These are phyloP conservation scores for Blastomyces parvus DNA, from an alignment of 2,329 filamentous ascomycete genomes.

Conservation along the genomic window DNA sequence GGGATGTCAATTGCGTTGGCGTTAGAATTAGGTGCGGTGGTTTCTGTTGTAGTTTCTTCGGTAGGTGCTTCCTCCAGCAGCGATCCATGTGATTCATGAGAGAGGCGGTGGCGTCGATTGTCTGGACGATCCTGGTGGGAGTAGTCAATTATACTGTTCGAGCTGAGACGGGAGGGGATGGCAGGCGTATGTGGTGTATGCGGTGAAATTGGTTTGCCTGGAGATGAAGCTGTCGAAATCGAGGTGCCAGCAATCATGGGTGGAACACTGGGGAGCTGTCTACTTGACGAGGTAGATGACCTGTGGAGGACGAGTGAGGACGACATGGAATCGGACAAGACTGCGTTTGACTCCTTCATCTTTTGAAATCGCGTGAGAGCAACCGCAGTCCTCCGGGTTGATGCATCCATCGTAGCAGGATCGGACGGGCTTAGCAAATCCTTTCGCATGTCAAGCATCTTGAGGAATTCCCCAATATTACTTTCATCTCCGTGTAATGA, in stretches of 20 bases:
- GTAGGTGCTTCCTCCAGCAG: slow-evolving; percentile 29
- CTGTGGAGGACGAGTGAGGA: slow-evolving; percentile 78
- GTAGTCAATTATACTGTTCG: slow-evolving; percentile 75
- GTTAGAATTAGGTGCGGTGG: slow-evolving; percentile 27
- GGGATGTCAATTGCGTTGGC: slow-evolving; percentile 42
- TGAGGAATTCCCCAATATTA: slow-evolving; percentile 87
- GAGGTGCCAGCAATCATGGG: slow-evolving; percentile 56
- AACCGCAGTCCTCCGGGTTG: slow-evolving; percentile 64
- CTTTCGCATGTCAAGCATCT: slow-evolving; percentile 76
- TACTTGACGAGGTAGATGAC: slow-evolving; percentile 67
- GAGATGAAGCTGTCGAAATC: slow-evolving; percentile 76
- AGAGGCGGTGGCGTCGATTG: slow-evolving; percentile 21
- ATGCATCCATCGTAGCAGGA: slow-evolving; percentile 50
- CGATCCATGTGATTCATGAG: slow-evolving; percentile 25
- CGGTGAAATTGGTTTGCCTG: slow-evolving; percentile 78
- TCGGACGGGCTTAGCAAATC: slow-evolving; percentile 64
- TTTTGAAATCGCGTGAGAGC: slow-evolving; percentile 76
- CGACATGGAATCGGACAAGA: slow-evolving; percentile 84
- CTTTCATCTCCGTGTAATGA: slow-evolving; percentile 74
- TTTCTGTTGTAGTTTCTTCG: slow-evolving; percentile 26
- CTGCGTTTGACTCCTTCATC: slow-evolving; percentile 82
- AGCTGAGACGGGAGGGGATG: slow-evolving; percentile 84
- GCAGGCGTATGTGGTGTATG: slow-evolving; percentile 89
- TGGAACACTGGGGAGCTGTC: slow-evolving; percentile 58
- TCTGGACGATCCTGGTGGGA: slow-evolving; percentile 32